Base-by-base conservation (phyloP, 805 yeast genomes). In the Wickerhamiella kurtzmanii region DNA sequence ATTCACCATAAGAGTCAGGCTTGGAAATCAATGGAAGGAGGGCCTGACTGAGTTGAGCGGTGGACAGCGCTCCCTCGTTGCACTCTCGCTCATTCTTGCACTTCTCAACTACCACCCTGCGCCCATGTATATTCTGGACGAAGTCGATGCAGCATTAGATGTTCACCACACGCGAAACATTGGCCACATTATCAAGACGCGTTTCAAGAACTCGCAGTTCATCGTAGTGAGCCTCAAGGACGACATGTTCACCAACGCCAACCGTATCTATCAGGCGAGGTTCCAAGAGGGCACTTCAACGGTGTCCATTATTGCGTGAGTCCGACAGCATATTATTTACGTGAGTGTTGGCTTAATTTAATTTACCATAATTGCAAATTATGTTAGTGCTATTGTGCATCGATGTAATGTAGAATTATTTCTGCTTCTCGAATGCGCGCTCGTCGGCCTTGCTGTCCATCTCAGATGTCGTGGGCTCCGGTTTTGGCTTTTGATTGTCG, bases 221-320 rank as follows among this genome's bases (percentile, higher is more conserved):
- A 89, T 92, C 53, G 94, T 92, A 43, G 98, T 92, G 19, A 85
- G 96, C 22, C 76, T 92, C 67, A 92, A 92, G 61, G 99, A 92
- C 64, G 98, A 97, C 13, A 86, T 92, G 95, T 92, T 92, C 61
- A 82, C 95, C 8, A 92, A 92, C 64, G 99, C 98, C 6, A 94
- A 94, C 61, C 73, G 95, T 52, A 84, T 92, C 18, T 92, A 87
- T 64, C 76, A 94, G 59, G 87, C 96, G 1, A 72, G 96, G 55
- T 89, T 92, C 65, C 95, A 88, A 61, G 96, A 92, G 55, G 97
- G 98, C 55, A 89, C 50, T n/a, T 50, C 57, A 9, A 51, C 54
- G 2, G 51, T 53, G 13, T 25, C 32, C 9, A 25, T 25, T 6
- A 6, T 25, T 11, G 32, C 11, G 6, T 25, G 11, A 25, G 40